Base-by-base conservation (phyloP, 164 flowering plant genomes). In the Vitis labrusca region DNA sequence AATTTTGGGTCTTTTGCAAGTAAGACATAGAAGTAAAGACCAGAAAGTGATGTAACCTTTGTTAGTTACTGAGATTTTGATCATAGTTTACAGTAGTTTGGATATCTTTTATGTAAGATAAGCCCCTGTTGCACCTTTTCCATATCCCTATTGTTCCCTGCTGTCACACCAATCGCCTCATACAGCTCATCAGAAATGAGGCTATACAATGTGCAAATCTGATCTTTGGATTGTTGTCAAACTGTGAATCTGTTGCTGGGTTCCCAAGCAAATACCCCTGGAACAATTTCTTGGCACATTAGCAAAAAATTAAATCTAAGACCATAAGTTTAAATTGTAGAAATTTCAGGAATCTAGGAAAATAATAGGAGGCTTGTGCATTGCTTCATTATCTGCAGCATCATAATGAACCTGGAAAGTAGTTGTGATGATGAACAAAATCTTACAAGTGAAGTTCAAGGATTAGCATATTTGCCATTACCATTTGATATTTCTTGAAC, bases 151-250 rank as follows among this genome's bases (percentile, higher is more conserved):
- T 48, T 6, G 63, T 75, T 62, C 72, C 82, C 74, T 72, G 27
- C 27, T 23, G 1, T 23, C 27, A 1, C 9, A 10, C 5, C 49
- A 66, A 10, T 66, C n/a, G 56, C 78, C 78, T 71, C 55, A 12
- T 71, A 75, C 12, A 75, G 70, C 47, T 75, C 71, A 37, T 71
- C 69, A n/a, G 75, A 61, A 19, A 75, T 66, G 13, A 75, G 64
- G 58, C 70, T 32, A 66, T 48, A 50, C 52, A 61, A 55, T 69
- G 19, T n/a, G 70, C 76, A 61, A 59, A 73, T 27, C 56, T 50
- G 29, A 65, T 29, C 50, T 53, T 65, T 49, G 73, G 73, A 17
- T 48, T 53, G 1, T 5, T 50, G 27, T 68, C 75, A 17, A 51
- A 61, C 10, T 29, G 14, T 19, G 29, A 2, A 60, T 67, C 73